Percentiles rank a stretch among this genome's conserved stretches.
Conservation (phyloP, 2,329 filamentous ascomycete species). For the Penicillium sp. region DNA sequence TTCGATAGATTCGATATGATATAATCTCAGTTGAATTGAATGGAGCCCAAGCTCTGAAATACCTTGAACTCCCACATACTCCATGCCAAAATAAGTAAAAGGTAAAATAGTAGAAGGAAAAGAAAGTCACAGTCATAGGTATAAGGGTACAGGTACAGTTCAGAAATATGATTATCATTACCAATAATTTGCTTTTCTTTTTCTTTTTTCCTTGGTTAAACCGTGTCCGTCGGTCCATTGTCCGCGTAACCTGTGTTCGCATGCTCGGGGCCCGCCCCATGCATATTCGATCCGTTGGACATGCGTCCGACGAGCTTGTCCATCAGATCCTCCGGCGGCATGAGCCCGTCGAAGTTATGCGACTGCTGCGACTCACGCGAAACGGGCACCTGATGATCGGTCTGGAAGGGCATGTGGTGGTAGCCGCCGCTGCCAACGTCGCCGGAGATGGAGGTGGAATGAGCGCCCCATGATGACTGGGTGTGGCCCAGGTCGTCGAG, state of each 20-base stretch:
- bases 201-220: constrained; percentile 19
- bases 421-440: constrained; percentile 31
- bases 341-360: constrained; percentile 31
- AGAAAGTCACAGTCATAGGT: constrained; percentile 6
- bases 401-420: constrained; percentile 31
- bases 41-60: neutral
- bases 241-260: constrained; percentile 28
- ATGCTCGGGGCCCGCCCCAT: constrained; percentile 34
- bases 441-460: constrained; percentile 27
- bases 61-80: neutral
- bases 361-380: constrained; percentile 32
- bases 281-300: constrained; percentile 30
- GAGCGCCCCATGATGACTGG: constrained; percentile 29
- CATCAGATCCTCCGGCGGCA: constrained; percentile 35
- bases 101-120: constrained; percentile 1
- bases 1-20: constrained; percentile 1
- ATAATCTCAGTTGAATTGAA: too few species aligned
- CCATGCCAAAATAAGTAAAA: neutral
- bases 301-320: constrained; percentile 37
- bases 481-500: constrained; percentile 35
- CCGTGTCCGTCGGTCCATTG: constrained; percentile 29
- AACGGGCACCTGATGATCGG: constrained; percentile 28
- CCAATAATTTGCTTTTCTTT: constrained; percentile 17
- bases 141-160: constrained; percentile 17
- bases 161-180: constrained; percentile 29